Base-by-base conservation (phyloP, 139 green algal genomes). In the Diplosphaera chodatii region DNA sequence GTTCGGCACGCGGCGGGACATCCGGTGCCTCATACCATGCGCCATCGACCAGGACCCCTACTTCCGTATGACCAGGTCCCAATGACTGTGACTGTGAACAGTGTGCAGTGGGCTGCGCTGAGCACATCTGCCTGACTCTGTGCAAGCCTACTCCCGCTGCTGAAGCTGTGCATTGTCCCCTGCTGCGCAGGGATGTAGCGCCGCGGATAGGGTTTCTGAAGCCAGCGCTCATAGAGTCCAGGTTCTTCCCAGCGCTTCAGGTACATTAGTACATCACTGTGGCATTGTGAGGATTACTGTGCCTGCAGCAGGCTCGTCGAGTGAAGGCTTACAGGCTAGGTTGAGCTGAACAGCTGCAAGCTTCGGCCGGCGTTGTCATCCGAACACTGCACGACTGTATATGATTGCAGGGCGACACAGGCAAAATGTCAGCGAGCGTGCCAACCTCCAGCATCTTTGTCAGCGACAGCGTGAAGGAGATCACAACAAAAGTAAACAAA, bases 1-100 rank as follows among this genome's bases (percentile, higher is more conserved):
- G 74, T 98, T 97, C 82, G 92, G 91, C 27, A 75, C 72, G 13
- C 75, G 81, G 67, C 92, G 90, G 76, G 90, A 96, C 74, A 77
- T 96, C 15, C 82, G 89, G 64, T 99, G 95, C 82, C 89, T 99
- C 73, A 98, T 99, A 67, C 95, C 95, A 27, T 98, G 94, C 80
- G 95, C 95, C 68, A 99, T 99, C 34, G 94, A 99, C 80, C 93
- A 98, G 78, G 91, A 77, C 55, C 66, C 66, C 22, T 77, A 77
- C 55, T 77, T 77, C 72, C 64, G 65, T 22, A 71, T 77, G 72
- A 77, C 72, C 16, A 72, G 64, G 64, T 76, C 1, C n/a, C 15
- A 28, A 76, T 25, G 23, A 10, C 55, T 10, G 25, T 29, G n/a
- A 66, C n/a, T n/a, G n/a, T n/a, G n/a, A n/a, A n/a, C n/a, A n/a